Base-by-base conservation (phyloP, 176 grass and related monocot genomes). In the Elaeis guineensis region DNA sequence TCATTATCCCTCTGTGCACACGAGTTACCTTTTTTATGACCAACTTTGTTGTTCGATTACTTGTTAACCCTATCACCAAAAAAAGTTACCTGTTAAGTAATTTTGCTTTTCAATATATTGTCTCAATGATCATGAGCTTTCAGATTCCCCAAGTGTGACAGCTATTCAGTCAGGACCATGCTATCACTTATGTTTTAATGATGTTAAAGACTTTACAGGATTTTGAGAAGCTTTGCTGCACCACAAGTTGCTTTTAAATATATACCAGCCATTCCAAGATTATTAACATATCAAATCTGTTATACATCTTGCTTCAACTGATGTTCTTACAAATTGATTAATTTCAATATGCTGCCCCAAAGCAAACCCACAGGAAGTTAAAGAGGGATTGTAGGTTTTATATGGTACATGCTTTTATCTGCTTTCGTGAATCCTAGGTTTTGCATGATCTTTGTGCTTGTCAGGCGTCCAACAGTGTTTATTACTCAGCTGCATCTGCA, bases 171-270 rank as follows among this genome's bases (percentile, higher is more conserved):
- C 92, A 88, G 93, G 88, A 98, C 65, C 92, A 85, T 77, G 87
- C 84, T 17, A 79, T 92, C 50, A 82, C 93, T 29, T 98, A 87
- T 68, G 87, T 98, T 61, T 72, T 92, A 76, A 98, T 98, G 93
- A 81, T 98, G 66, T 66, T 92, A 0, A 76, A 77, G 80, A 86
- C 88, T 23, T 56, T 98, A 2, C 82, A 73, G 32, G 64, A 98
- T 61, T 84, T 98, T 29, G 88, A 81, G 79, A 86, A 91, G 65
- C 73, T 89, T 58, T 98, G 93, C 81, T 61, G 60, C 58, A 89
- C 93, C 24, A 92, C 87, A 5, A 98, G 93, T 44, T 44, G 35
- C 2, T 44, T 44, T 14, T 66, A 44, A 17, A 52, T 1, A 59
- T 59, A 12, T 25, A 52, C 17, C 5, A 52, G 32, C 16, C 18